Conservation (phyloP, 495 filamentous ascomycete species). For the Hypoxylon crocopeplum region DNA sequence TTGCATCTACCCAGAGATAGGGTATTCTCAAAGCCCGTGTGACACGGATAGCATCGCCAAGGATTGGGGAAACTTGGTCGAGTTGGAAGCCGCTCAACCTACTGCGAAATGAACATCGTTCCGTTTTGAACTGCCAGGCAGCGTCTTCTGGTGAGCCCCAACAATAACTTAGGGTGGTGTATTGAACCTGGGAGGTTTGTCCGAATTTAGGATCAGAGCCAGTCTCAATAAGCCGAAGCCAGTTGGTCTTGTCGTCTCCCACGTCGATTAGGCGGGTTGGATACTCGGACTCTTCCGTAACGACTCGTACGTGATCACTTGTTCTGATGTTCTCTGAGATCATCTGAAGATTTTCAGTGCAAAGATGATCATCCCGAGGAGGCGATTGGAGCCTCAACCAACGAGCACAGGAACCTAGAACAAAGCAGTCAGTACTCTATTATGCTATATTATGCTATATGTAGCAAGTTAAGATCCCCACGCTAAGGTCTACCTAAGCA, state of each 20-base stretch:
- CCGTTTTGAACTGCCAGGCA: conserved; percentile 17
- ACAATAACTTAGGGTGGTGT: conserved; percentile 21
- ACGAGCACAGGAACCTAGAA: neutral
- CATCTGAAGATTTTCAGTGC: conserved; percentile 9
- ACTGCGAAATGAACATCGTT: neutral
- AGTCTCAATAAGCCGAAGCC: conserved; percentile 14
- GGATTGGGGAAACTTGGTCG: conserved; percentile 9
- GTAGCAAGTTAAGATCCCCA: too few species aligned
- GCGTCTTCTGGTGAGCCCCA: conserved; percentile 13
- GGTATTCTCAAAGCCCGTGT: conserved; percentile 3
- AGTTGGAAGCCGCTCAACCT: conserved; percentile 3
- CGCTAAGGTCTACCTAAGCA: too few species aligned
- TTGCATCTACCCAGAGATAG: conserved; percentile 31
- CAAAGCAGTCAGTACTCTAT: neutral
- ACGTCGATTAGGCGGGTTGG: conserved; percentile 20
- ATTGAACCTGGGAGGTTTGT: neutral
- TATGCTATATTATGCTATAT: too few species aligned
- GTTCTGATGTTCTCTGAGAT: neutral
- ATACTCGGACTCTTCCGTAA: neutral
- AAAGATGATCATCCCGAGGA: neutral
- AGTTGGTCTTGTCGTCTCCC: neutral
- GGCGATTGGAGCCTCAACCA: conserved; percentile 5
- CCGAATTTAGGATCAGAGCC: neutral
- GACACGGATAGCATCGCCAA: conserved; percentile 15
- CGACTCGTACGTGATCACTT: neutral